Conservation (phyloP, 1,284 basidiomycete species). For the Sporisorium sorghi region DNA sequence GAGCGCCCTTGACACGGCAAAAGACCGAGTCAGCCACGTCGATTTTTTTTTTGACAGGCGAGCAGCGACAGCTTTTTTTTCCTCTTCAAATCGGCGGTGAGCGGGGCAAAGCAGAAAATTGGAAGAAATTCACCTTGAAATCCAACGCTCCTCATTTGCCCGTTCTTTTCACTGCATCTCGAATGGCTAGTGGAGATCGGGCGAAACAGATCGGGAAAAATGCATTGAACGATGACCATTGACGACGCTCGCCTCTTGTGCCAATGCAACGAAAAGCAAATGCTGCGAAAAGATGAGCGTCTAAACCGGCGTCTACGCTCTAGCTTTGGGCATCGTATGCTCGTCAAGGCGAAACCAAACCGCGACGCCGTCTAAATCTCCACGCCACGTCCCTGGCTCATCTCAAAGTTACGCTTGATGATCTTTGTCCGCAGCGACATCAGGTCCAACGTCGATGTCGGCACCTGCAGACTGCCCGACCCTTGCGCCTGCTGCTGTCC, state of each 20-base stretch:
- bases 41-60: not conserved
- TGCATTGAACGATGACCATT: too few species aligned
- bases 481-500: conserved; percentile 15
- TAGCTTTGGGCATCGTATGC: too few species aligned
- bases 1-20: conserved; percentile 2
- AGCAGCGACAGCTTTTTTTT: not conserved
- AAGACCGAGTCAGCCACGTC: conserved; percentile 21
- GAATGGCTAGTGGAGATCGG: not conserved
- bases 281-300: too few species aligned
- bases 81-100: conserved; percentile 1
- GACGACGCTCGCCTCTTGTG: too few species aligned
- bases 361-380: conserved; percentile 24
- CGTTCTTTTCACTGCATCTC: not conserved
- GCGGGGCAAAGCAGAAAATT: conserved; percentile 16
- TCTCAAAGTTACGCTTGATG: conserved; percentile 31
- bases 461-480: conserved; percentile 21
- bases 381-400: conserved; percentile 11
- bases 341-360: too few species aligned
- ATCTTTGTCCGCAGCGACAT: conserved; percentile 28
- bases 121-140: conserved; percentile 20
- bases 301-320: too few species aligned
- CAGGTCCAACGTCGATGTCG: conserved; percentile 22
- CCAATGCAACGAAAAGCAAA: too few species aligned
- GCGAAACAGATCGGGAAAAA: not conserved
- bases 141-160: conserved; percentile 29